Base-by-base conservation (phyloP, 768 basidiomycete species). In the Tephrocybe sp. region DNA sequence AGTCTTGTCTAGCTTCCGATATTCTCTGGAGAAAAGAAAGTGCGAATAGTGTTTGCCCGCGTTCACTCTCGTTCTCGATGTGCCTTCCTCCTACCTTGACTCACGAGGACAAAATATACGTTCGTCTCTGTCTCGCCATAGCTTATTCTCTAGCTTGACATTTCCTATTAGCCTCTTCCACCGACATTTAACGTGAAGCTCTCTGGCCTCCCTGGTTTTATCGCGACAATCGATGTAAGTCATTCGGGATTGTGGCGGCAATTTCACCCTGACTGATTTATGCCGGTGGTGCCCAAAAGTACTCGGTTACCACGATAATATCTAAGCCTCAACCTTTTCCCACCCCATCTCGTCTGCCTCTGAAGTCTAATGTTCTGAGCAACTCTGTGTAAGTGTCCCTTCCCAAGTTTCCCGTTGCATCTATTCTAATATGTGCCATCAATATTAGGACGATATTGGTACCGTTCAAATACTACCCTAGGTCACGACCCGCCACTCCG, bases 131-230 rank as follows among this genome's bases (percentile, higher is more conserved):
- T 31, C 39, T 43, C 33, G 22, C 40, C 31, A 20, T 30, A 39
- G 20, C 49, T 4, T 33, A 52, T 19, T 19, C 20, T 14, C 13
- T 16, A 52, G 26, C 26, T 33, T 54, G 22, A 44, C 31, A n/a
- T n/a, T 48, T 11, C 38, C 20, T 40, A 49, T 30, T 48, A 89
- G 87, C 73, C 80, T 39, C 71, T 91, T 19, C 88, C 88, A 17
- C 89, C 88, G 0, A 86, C 80, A 11, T 84, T 82, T 54, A 72
- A 81, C 50, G 80, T 84, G 13, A 85, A 83, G 55, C 69, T 90
- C 14, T 77, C 79, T 11, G 87, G 87, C 3, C 64, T 89, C 6
- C 88, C 88, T 9, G 89, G 88, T 1, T 89, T 90, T 60, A 70
- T 73, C 13, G 86, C 88, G 12, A 76, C 65, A 6, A 80, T 87